Base-by-base conservation (phyloP, 2,329 filamentous ascomycete genomes). In the Ceratocystis ficicola region DNA sequence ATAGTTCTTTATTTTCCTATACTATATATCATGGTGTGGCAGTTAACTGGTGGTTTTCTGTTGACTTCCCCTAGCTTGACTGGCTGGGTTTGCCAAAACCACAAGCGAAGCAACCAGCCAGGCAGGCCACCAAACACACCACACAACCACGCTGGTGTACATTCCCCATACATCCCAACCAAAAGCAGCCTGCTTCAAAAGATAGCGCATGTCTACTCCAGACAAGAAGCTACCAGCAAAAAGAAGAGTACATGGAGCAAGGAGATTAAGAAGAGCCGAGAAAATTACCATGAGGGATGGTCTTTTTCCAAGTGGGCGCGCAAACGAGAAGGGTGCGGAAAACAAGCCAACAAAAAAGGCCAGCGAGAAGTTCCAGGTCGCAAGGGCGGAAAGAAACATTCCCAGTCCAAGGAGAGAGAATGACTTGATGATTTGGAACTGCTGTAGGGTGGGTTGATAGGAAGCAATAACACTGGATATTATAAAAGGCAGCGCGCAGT, bases 81-180 rank as follows among this genome's bases (percentile, higher is more conserved):
- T 41, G 10, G 36, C 36, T n/a, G 36, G 48, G 50, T 41, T 66
- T 30, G 65, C 41, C 65, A 84, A 75, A 57, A 85, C 77, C 28
- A 82, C 77, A 5, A 85, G 74, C 67, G 79, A 77, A 1, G 82
- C 88, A 5, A 86, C 82, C 46, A 94, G 74, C 92, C 92, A 96
- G 6, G 90, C 90, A 0, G 92, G 92, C 88, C 90, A 94, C 92
- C 92, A 96, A 55, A 96, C 86, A 73, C 90, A 88, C 89, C 91
- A 96, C n/a, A 96, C 82, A 10, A 95, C 84, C 20, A 96, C 85
- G 68, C 89, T 87, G 1, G 91, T 95, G 78, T 91, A 95, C 81
- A 94, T 84, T 1, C 90, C 90, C 84, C 87, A 91, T 12, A 96
- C 85, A 72, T 90, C 83, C 91, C 91, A 96, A 0, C 89, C 91